Evolutionary conservation across 345 rosid species (phyloP).

Genomic region (Cardamine occulta): DNA sequence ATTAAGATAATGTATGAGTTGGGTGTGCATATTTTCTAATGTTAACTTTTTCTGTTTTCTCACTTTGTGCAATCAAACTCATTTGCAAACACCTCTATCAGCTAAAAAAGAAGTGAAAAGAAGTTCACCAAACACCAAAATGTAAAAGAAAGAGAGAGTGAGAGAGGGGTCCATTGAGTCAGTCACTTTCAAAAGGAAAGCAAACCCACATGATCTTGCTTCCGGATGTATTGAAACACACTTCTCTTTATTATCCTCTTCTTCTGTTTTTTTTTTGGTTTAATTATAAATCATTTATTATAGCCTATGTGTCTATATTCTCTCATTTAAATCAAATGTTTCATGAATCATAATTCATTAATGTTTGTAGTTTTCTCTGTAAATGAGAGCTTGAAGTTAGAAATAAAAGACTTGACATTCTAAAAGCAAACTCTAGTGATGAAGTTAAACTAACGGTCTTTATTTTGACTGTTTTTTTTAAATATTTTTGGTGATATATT

Average conservation of each 20-base stretch:
- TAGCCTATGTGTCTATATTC: neutral
- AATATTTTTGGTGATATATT: neutral
- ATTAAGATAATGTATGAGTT: slow-evolving; percentile 8
- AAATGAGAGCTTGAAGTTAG: slow-evolving; percentile 1
- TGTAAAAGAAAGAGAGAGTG: slow-evolving; percentile 23
- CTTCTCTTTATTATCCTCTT: slow-evolving; percentile 36
- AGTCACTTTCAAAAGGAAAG: slow-evolving; percentile 42
- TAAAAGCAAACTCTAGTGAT: neutral
- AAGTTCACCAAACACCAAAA: slow-evolving; percentile 41
- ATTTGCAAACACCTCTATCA: slow-evolving; percentile 22
- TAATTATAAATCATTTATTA: neutral
- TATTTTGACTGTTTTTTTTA: neutral
- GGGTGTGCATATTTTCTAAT: slow-evolving; percentile 11
- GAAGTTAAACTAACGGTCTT: neutral
- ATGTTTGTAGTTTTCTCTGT: neutral
- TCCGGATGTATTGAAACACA: slow-evolving; percentile 35
- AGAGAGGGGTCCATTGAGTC: slow-evolving; percentile 36
- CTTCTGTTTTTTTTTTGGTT: neutral
- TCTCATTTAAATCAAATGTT: neutral
- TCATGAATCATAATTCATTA: slow-evolving; percentile 1
- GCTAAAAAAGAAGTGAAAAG: slow-evolving; percentile 38
- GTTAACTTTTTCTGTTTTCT: neutral
- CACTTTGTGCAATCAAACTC: slow-evolving; percentile 33
- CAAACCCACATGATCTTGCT: slow-evolving; percentile 45
- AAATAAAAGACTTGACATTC: neutral